These are phyloP conservation scores for Claviceps purpurea DNA, from an alignment of 2,329 filamentous ascomycete species.

Conservation along the genomic window DNA sequence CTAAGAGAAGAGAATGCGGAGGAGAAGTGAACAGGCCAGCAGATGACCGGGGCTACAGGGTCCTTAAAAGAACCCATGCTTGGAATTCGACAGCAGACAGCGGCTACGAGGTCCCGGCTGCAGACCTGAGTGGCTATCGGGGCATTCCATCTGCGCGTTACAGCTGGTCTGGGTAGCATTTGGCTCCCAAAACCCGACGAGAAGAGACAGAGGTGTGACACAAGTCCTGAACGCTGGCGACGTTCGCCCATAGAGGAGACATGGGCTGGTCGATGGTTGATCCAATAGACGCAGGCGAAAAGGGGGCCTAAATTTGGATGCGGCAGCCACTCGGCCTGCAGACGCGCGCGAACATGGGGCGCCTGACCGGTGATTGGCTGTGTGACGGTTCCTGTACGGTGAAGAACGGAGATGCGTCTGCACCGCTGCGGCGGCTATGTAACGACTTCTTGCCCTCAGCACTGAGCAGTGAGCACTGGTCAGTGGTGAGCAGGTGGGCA, in stretches of 20 bases:
- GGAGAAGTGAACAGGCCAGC: conserved; percentile 12
- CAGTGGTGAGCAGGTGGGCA: neutral
- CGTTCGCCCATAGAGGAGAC: too few relatives aligned
- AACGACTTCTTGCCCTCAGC: conserved; percentile 11
- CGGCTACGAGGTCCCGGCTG: conserved; percentile 14
- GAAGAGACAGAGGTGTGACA: neutral
- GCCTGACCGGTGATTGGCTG: conserved; percentile 9
- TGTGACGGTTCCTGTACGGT: conserved; percentile 9
- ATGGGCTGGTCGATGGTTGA: neutral
- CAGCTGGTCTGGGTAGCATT: conserved; percentile 5
- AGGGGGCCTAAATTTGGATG: conserved; percentile 23
- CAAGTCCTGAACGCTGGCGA: too few relatives aligned
- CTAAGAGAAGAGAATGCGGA: conserved; percentile 23
- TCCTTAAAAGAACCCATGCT: conserved; percentile 15
- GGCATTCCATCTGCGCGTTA: conserved; percentile 7
- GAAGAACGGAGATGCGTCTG: conserved; percentile 7
- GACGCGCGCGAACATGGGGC: conserved; percentile 25
- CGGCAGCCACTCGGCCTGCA: conserved; percentile 13
- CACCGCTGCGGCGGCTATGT: conserved; percentile 11
- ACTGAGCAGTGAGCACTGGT: too few relatives aligned
- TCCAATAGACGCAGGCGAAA: conserved; percentile 19
- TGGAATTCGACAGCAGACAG: conserved; percentile 8
- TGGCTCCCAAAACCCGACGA: neutral
- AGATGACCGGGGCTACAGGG: conserved; percentile 15
- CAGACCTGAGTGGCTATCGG: conserved; percentile 14